Evolutionary conservation across 2,329 filamentous ascomycete genomes (phyloP).

Genomic region (Anthostomella pinea): DNA sequence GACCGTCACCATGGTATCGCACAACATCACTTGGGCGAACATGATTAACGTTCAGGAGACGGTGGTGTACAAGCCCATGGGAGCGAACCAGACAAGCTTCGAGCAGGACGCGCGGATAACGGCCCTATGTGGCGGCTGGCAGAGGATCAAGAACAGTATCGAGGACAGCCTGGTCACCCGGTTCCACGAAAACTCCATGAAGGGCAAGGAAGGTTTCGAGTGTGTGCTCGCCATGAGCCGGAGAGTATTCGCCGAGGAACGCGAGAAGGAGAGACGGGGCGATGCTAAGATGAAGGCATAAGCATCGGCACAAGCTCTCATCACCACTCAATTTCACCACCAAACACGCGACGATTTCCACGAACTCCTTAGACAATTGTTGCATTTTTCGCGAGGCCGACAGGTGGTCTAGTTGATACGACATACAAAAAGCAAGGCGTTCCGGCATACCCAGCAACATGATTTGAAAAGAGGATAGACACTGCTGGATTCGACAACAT

Average conservation of each 20-base stretch:
- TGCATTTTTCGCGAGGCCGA: conserved; percentile 22
- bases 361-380: conserved; percentile 14
- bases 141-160: conserved; percentile 93
- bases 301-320: background rate
- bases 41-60: conserved; percentile 91
- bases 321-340: conserved; percentile 4
- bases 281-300: conserved; percentile 30
- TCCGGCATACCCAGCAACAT: conserved; percentile 29
- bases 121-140: conserved; percentile 92
- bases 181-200: conserved; percentile 87
- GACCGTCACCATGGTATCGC: conserved; percentile 94
- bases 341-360: conserved; percentile 9
- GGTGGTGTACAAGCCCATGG: conserved; percentile 72
- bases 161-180: conserved; percentile 86
- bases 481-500: too few relatives aligned
- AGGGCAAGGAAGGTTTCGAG: conserved; percentile 93
- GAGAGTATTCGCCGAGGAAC: conserved; percentile 86
- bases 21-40: conserved; percentile 91
- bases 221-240: conserved; percentile 90
- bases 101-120: conserved; percentile 89
- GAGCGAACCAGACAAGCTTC: conserved; percentile 68
- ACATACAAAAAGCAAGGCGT: conserved; percentile 32
- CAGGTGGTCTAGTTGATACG: conserved; percentile 3
- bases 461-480: conserved; percentile 16
- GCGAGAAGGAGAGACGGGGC: conserved; percentile 54